A percentile compares a stretch with the other conserved stretches of the same genome.
Conservation (phyloP, 176 grass and related monocot species). For the Zoysia japonica region DNA sequence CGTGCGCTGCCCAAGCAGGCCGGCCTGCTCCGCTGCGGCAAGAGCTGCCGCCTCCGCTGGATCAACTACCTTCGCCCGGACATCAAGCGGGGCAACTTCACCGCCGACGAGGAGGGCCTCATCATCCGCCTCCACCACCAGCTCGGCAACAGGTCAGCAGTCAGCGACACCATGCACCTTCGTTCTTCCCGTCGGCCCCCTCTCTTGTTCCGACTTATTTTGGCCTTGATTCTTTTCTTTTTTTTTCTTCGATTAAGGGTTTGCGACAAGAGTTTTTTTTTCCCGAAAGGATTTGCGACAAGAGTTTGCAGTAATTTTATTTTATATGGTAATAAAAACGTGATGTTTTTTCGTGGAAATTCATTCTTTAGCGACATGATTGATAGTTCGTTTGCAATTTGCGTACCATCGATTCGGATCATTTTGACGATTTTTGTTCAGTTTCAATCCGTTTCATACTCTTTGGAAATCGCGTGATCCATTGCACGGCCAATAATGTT, state of each 20-base stretch:
- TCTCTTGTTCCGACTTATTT: not conserved
- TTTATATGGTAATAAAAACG: no score
- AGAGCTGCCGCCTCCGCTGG: slow-evolving; percentile 65
- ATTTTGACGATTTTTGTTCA: not conserved
- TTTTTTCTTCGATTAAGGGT: not conserved
- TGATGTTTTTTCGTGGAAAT: not conserved
- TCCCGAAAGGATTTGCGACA: not conserved
- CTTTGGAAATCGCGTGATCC: not conserved
- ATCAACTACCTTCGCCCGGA: slow-evolving; percentile 72
- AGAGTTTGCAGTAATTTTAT: not conserved
- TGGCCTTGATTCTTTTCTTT: not conserved
- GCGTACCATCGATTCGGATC: not conserved
- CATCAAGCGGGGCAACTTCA: slow-evolving; percentile 71
- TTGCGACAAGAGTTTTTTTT: not conserved
- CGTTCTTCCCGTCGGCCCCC: not conserved
- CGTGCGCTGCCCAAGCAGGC: slow-evolving; percentile 58
- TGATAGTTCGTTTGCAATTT: not conserved
- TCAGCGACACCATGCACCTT: not conserved
- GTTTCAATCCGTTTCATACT: not conserved
- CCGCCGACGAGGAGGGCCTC: slow-evolving; percentile 55
- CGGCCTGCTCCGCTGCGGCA: slow-evolving; percentile 57
- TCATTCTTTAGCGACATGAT: not conserved
- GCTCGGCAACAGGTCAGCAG: slow-evolving; percentile 52
- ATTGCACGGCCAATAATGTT: not conserved
- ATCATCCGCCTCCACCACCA: slow-evolving; percentile 48